Conservation (phyloP, 73 alveolate genomes). For the Paraurostyla sp. region DNA sequence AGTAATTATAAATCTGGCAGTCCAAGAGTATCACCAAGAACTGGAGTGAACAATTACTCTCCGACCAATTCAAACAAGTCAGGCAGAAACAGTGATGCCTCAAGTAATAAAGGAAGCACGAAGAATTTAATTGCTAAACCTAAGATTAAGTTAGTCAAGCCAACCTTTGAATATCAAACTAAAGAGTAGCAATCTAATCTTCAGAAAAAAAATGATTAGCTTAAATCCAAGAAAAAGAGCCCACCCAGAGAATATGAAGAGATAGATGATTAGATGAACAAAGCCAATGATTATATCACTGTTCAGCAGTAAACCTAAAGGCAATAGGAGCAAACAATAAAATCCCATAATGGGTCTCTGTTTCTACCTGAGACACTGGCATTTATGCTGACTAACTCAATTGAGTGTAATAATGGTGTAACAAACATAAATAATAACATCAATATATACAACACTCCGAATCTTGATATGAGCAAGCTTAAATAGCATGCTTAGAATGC, state of each 20-base stretch:
- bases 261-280: neutral
- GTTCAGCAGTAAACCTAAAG: neutral
- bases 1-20: neutral
- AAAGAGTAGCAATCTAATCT: no score
- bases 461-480: neutral
- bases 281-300: neutral
- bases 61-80: conserved; percentile 8
- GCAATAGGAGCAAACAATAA: neutral
- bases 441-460: conserved; percentile 16
- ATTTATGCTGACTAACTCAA: conserved; percentile 27
- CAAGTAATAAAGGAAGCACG: neutral
- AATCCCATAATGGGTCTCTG: neutral
- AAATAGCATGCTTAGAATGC: conserved; percentile 16
- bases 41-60: neutral
- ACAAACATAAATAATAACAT: conserved; percentile 55
- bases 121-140: no score
- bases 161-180: neutral
- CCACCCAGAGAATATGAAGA: neutral
- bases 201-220: no score
- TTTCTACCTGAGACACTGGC: conserved; percentile 55
- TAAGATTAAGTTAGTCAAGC: neutral
- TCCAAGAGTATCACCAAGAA: conserved; percentile 20
- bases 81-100: conserved; percentile 36
- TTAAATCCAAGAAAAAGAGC: no score
- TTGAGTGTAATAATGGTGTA: conserved; percentile 45